Conservation (phyloP, 1,139 yeast species). For the Candida sp. region DNA sequence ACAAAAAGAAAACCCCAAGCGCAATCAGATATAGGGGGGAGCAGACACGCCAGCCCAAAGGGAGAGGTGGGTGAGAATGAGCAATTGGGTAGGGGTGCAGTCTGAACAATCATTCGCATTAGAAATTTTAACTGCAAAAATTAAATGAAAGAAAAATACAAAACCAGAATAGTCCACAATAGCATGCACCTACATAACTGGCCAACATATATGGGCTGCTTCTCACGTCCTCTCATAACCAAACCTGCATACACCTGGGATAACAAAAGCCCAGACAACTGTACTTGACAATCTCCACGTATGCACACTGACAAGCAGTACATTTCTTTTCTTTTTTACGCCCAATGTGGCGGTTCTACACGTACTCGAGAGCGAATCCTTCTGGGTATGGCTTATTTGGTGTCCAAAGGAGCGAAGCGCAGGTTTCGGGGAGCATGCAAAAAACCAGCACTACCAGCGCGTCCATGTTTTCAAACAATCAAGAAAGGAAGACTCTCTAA, state of each 20-base stretch:
- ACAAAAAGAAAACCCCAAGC: no score
- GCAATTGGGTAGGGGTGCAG: not conserved
- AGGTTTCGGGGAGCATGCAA: no score
- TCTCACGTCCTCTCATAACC: not conserved
- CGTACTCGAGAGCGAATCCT: no score
- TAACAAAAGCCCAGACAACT: not conserved
- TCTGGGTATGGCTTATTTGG: no score
- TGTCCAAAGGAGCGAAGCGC: no score
- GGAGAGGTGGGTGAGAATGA: not conserved
- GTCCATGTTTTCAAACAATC: no score
- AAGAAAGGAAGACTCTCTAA: no score
- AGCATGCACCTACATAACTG: not conserved
- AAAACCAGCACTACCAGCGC: no score
- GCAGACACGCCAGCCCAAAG: not conserved
- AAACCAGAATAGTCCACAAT: not conserved
- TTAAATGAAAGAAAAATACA: not conserved
- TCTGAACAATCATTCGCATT: not conserved
- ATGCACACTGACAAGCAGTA: no score
- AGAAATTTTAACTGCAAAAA: constrained; percentile 2
- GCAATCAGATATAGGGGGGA: not conserved
- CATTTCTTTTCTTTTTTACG: no score
- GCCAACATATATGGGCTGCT: not conserved
- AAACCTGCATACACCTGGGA: not conserved
- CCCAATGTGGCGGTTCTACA: no score
- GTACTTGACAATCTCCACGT: not conserved